phyloP scores from a whole-genome alignment of 129 eudicot genomes.

The Silybum marianum region DNA sequence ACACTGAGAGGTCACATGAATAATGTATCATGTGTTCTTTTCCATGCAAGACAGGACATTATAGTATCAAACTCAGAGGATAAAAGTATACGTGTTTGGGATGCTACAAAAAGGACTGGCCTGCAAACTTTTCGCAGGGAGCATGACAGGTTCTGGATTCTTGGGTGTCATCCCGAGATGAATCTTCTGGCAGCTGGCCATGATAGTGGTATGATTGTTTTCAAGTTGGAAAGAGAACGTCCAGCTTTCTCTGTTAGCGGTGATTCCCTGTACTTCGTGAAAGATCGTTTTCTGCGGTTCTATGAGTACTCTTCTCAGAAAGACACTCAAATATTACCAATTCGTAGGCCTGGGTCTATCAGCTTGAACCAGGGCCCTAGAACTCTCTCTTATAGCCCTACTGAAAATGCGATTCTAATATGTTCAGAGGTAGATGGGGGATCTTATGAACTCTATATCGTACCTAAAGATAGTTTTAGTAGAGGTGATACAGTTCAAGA shows the following conservation, averaged over 20 bases:
- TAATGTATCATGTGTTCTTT: slow-evolving; percentile 72
- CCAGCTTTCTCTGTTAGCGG: slow-evolving; percentile 74
- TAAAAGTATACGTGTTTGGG: slow-evolving; percentile 60
- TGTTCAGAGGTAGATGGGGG: slow-evolving; percentile 79
- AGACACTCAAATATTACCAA: slow-evolving; percentile 66
- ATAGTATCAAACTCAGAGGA: slow-evolving; percentile 60
- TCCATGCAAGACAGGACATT: slow-evolving; percentile 51
- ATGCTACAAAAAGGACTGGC: slow-evolving; percentile 53
- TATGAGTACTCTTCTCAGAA: slow-evolving; percentile 71
- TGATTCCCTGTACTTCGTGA: slow-evolving; percentile 63
- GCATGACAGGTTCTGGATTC: slow-evolving; percentile 62
- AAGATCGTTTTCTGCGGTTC: slow-evolving; percentile 67
- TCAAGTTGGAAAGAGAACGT: slow-evolving; percentile 73
- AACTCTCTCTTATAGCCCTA: slow-evolving; percentile 70
- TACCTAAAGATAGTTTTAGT: slow-evolving; percentile 62
- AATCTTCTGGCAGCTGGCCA: slow-evolving; percentile 57
- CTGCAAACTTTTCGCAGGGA: slow-evolving; percentile 58
- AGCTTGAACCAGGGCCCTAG: slow-evolving; percentile 69
- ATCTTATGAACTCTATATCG: slow-evolving; percentile 63
- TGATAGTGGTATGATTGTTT: slow-evolving; percentile 75
- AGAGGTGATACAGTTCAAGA: slow-evolving; percentile 77
- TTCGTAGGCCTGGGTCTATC: slow-evolving; percentile 75
- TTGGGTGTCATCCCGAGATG: slow-evolving; percentile 55
- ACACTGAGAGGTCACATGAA: slow-evolving; percentile 86
- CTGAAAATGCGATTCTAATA: slow-evolving; percentile 63